Evolutionary conservation across 2,329 filamentous ascomycete species (phyloP), one percentile per base, ranked within the genome.

Genomic region (Pseudogymnoascus sp.): DNA sequence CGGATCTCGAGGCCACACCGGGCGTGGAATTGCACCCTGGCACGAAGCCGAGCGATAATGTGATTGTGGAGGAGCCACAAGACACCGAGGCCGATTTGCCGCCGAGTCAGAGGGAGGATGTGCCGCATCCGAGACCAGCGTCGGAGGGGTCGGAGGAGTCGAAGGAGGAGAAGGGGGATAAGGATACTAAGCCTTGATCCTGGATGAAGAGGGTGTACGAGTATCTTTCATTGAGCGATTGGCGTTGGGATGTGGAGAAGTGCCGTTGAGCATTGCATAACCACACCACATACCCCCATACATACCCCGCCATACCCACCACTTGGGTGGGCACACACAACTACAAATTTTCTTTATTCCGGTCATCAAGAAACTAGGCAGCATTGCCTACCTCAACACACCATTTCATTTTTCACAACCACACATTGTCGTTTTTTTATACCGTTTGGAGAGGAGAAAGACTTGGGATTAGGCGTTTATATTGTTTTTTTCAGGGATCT

Each of bases 1-100:
- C 66, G 9, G 77, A 80, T 48, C 67, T 79, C 0, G 78, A 79
- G 61, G 68, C 68, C 1, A 73, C 74, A 64, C 75, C 73, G 37
- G 77, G 72, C 60, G 70, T 80, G 59, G 77, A 80, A 39, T 70
- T 79, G 4, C 79, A 82, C 63, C 78, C 80, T 0, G 76, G 75
- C 18, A 82, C 80, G 4, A 77, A 75, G 61, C 69, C 76, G 2
- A 75, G 75, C 42, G 79, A 82, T 63, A 75, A 74, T 0, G 72
- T 81, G 15, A 72, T 80, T 5, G 75, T 77, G 7, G 72, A 75
- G 29, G 71, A 77, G 55, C 74, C 77, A 31, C 70, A 65, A 2
- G 52, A 61, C 29, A 64, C 68, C 3, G 59, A 61, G 35, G 62
- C 40, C 4, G 21, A 36, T 12, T 6, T 58, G 55, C 70, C 71